Evolutionary conservation across 2,329 filamentous ascomycete species (phyloP).

Genomic region (Sphaerulina musiva): DNA sequence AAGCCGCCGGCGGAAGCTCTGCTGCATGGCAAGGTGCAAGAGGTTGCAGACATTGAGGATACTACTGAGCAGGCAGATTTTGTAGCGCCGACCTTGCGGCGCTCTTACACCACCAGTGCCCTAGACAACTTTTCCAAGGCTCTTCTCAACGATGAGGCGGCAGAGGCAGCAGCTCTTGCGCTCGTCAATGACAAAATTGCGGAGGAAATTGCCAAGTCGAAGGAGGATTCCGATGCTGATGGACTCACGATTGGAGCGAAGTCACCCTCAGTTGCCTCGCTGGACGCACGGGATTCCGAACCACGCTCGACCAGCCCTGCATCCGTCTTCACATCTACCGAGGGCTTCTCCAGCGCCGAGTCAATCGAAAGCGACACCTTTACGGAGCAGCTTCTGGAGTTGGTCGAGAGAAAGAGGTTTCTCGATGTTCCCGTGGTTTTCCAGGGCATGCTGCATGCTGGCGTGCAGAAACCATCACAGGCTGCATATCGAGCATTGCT

Average conservation of each 20-base stretch:
- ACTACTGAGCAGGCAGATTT: conserved; percentile 30
- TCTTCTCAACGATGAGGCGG: conserved; percentile 43
- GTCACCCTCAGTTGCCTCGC: conserved; percentile 14
- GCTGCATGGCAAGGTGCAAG: conserved; percentile 34
- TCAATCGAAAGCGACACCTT: conserved; percentile 61
- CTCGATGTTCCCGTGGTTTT: conserved; percentile 86
- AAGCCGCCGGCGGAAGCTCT: conserved; percentile 48
- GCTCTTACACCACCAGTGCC: conserved; percentile 49
- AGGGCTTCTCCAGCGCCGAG: conserved; percentile 45
- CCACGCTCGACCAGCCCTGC: conserved; percentile 23
- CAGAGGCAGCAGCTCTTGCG: conserved; percentile 56
- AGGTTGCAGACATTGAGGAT: conserved; percentile 36
- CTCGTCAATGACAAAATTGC: conserved; percentile 81
- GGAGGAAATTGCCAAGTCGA: conserved; percentile 62
- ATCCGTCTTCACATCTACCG: conserved; percentile 24
- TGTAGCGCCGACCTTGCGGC: conserved; percentile 35
- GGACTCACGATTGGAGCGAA: conserved; percentile 19
- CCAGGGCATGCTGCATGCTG: conserved; percentile 77
- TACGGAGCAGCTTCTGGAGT: conserved; percentile 68
- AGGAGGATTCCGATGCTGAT: conserved; percentile 43
- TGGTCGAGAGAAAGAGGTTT: conserved; percentile 67
- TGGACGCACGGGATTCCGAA: conserved; percentile 21
- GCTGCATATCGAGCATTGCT: conserved; percentile 89
- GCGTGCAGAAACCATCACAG: conserved; percentile 70
- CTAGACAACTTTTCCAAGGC: conserved; percentile 56